These are phyloP conservation scores for Omphalotus olearius DNA, from an alignment of 1,284 basidiomycete species.

Conservation along the genomic window DNA sequence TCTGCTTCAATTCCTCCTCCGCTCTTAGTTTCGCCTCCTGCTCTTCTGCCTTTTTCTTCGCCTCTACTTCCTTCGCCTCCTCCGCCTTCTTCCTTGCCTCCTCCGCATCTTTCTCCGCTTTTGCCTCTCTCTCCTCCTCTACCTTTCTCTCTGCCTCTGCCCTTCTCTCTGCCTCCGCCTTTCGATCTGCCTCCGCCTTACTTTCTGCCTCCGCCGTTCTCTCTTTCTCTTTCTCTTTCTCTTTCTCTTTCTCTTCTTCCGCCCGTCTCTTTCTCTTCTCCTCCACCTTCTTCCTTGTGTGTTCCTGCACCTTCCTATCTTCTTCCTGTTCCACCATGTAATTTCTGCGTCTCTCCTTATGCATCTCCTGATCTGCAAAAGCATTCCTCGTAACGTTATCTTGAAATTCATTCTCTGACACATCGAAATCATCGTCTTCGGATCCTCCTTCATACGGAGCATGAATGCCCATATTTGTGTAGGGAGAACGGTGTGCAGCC, in stretches of 20 bases:
- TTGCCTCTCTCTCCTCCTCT: neutral
- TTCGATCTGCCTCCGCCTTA: slow-evolving; percentile 21
- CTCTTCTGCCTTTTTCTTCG: slow-evolving; percentile 22
- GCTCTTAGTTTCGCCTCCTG: slow-evolving; percentile 22
- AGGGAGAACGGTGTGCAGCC: too few relatives aligned
- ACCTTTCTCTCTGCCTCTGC: neutral
- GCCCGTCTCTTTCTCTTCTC: slow-evolving; percentile 22
- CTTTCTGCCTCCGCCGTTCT: slow-evolving; percentile 21
- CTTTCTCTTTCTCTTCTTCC: slow-evolving; percentile 20
- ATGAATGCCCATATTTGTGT: too few relatives aligned
- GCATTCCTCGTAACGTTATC: neutral
- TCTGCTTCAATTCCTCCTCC: slow-evolving; percentile 23
- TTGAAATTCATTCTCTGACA: neutral
- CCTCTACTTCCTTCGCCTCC: slow-evolving; percentile 19
- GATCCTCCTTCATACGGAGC: neutral
- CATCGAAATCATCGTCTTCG: neutral
- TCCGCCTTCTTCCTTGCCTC: neutral
- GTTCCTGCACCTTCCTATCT: slow-evolving; percentile 16
- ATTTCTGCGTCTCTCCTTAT: neutral
- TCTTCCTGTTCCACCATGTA: slow-evolving; percentile 4
- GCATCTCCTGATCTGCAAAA: slow-evolving; percentile 11
- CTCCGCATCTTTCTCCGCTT: slow-evolving; percentile 1
- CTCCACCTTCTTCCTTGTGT: slow-evolving; percentile 22
- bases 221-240: slow-evolving; percentile 26
- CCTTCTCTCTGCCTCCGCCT: neutral